These are phyloP conservation scores for Cryptococcus neoformans DNA, from an alignment of 1,284 basidiomycete species.

Conservation along the genomic window DNA sequence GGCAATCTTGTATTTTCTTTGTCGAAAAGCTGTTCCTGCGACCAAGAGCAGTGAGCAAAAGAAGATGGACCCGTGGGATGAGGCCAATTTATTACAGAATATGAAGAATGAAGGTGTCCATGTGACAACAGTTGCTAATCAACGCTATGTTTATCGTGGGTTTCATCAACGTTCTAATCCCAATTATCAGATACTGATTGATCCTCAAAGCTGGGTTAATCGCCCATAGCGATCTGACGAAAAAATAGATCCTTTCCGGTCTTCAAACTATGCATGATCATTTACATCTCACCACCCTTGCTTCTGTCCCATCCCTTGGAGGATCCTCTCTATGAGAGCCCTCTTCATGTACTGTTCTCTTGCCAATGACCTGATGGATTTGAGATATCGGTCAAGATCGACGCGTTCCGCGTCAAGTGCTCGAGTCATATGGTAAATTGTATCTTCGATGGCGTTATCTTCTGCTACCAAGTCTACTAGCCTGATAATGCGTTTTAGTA, in stretches of 20 bases:
- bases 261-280: neutral
- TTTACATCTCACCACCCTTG: constrained; percentile 24
- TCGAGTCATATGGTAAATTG: constrained; percentile 93
- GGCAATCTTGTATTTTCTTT: constrained; percentile 21
- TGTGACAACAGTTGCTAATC: constrained; percentile 35
- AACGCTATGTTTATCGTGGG: constrained; percentile 42
- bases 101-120: constrained; percentile 38
- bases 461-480: constrained; percentile 95
- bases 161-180: neutral
- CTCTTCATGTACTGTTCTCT: constrained; percentile 78
- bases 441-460: constrained; percentile 97
- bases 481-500: constrained; percentile 52
- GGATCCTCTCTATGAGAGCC: constrained; percentile 83
- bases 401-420: constrained; percentile 88
- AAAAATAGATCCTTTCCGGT: constrained; percentile 10
- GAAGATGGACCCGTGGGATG: constrained; percentile 32
- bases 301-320: constrained; percentile 61
- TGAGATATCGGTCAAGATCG: constrained; percentile 86
- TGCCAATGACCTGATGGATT: constrained; percentile 82
- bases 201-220: constrained; percentile 28
- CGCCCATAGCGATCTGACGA: constrained; percentile 27
- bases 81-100: constrained; percentile 34
- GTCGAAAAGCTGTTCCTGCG: constrained; percentile 9
- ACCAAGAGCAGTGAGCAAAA: constrained; percentile 13
- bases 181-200: neutral